phyloP scores from a whole-genome alignment of 306 rosid genomes.

The Cajanus cajan region DNA sequence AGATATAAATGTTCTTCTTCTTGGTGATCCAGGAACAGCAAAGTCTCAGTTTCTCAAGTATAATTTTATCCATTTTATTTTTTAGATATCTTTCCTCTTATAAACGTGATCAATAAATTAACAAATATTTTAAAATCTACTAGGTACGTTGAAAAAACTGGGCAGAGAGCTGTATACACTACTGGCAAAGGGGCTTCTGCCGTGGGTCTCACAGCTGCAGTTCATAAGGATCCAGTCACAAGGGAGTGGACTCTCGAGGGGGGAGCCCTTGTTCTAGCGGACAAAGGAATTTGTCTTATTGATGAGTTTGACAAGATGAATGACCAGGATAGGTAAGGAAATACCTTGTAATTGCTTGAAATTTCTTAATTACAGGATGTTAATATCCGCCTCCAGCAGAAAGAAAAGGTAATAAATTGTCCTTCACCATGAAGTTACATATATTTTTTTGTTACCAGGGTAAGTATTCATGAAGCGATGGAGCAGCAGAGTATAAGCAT shows the following conservation, averaged over 20 bases:
- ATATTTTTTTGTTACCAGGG: constrained; percentile 51
- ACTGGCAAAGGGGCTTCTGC: constrained; percentile 99
- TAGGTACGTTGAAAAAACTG: constrained; percentile 97
- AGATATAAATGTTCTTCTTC: constrained; percentile 92
- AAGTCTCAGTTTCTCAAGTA: constrained; percentile 99
- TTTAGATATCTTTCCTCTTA: not conserved
- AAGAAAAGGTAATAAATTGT: not conserved
- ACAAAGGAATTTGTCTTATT: constrained; percentile 94
- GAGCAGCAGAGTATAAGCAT: constrained; percentile 99
- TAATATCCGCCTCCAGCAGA: not conserved
- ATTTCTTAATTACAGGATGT: not conserved
- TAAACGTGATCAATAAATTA: not conserved
- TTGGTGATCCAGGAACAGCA: constrained; percentile 99
- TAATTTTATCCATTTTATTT: constrained; percentile 29
- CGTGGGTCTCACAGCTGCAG: constrained; percentile 99
- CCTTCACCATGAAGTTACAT: constrained; percentile 13
- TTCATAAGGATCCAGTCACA: constrained; percentile 97
- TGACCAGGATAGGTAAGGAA: constrained; percentile 89
- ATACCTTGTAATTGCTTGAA: not conserved
- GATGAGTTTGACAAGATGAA: constrained; percentile 99
- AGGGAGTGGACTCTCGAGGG: constrained; percentile 99
- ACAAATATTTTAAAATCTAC: not conserved
- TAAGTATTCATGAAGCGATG: constrained; percentile 99
- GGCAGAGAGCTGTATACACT: constrained; percentile 97
- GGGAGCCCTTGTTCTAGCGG: constrained; percentile 98